Conservation (phyloP, 2,329 filamentous ascomycete genomes). For the Cordyceps javanica region DNA sequence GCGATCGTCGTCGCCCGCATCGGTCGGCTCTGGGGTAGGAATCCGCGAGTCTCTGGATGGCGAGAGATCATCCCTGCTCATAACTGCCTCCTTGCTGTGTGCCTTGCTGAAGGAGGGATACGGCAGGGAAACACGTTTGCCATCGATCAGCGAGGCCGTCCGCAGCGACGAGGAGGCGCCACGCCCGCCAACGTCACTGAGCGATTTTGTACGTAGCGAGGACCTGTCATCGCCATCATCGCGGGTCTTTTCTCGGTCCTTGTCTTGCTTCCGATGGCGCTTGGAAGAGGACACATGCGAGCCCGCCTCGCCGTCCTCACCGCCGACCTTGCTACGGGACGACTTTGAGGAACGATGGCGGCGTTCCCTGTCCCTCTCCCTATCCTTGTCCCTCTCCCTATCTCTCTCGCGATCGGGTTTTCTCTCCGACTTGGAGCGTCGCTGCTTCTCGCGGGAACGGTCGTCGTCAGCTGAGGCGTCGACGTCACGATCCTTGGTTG, state of each 20-base stretch:
- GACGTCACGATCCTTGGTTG: slow-evolving; percentile 37
- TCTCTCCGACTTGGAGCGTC: slow-evolving; percentile 34
- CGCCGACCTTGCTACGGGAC: slow-evolving; percentile 34
- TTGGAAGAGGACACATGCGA: slow-evolving; percentile 30
- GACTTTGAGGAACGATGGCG: slow-evolving; percentile 36
- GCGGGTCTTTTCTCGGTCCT: slow-evolving; percentile 22
- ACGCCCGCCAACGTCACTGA: slow-evolving; percentile 46
- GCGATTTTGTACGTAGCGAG: slow-evolving; percentile 26
- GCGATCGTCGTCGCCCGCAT: slow-evolving; percentile 29
- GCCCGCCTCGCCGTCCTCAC: slow-evolving; percentile 33
- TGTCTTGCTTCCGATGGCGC: slow-evolving; percentile 27
- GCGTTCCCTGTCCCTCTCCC: slow-evolving; percentile 28
- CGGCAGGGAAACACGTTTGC: slow-evolving; percentile 50
- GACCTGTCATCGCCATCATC: slow-evolving; percentile 15
- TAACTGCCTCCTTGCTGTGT: slow-evolving; percentile 81
- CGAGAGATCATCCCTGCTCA: slow-evolving; percentile 50
- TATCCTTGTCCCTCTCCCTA: slow-evolving; percentile 25
- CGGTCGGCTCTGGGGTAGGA: slow-evolving; percentile 66
- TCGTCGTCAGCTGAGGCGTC: slow-evolving; percentile 30
- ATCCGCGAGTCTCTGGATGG: slow-evolving; percentile 34
- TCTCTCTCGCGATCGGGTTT: slow-evolving; percentile 29
- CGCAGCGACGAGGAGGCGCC: slow-evolving; percentile 22
- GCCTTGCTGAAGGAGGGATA: slow-evolving; percentile 86
- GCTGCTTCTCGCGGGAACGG: slow-evolving; percentile 33
- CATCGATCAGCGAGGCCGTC: slow-evolving; percentile 22